Evolutionary conservation across 176 grass and related monocot species (phyloP), one percentile per base, ranked within the genome.

Genomic region (Zoysia pacifica): DNA sequence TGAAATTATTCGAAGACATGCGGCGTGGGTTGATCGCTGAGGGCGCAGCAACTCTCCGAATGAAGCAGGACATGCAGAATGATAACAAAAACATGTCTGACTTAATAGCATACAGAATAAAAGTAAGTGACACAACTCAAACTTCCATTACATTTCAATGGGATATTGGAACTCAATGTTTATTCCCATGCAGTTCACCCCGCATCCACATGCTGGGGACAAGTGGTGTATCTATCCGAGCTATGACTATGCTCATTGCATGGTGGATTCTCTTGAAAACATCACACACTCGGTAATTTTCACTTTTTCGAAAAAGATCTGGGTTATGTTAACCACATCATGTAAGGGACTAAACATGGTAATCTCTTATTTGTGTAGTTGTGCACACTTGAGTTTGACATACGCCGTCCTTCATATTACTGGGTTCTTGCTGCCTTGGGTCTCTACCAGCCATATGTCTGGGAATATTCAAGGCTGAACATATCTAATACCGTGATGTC

Each of bases 151-250:
- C 47, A 64, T 72, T 59, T 80, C 40, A 82, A 81, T 52, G 43
- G 39, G 68, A 47, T n/a, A 58, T 58, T 72, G 51, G 11, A 61
- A 58, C 48, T 63, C 48, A 74, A 69, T 78, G 7, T 60, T 85
- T 50, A 50, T 86, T 18, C 12, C 80, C 72, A 28, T 81, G 66
- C 88, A 99, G 92, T 95, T 99, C 70, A 85, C 90, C 51, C 86
- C 88, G 61, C 96, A 99, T 93, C 96, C 96, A 71, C 96, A 89
- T 91, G 90, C 96, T 46, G 96, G 96, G 1, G 90, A 99, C 65
- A 99, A 95, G 54, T 99, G 96, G 96, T 95, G 96, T 74, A 95
- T 99, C 84, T 99, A 99, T 89, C 96, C 96, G 16, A 99, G 93
- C 84, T 95, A 99, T 16, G 96, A 99, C 63, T 99, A 91, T 14